Percentiles rank a stretch among this genome's conserved stretches.
Conservation (phyloP, 225 moss, liverwort and hornwort species). For the Rhytidiadelphus loreus region DNA sequence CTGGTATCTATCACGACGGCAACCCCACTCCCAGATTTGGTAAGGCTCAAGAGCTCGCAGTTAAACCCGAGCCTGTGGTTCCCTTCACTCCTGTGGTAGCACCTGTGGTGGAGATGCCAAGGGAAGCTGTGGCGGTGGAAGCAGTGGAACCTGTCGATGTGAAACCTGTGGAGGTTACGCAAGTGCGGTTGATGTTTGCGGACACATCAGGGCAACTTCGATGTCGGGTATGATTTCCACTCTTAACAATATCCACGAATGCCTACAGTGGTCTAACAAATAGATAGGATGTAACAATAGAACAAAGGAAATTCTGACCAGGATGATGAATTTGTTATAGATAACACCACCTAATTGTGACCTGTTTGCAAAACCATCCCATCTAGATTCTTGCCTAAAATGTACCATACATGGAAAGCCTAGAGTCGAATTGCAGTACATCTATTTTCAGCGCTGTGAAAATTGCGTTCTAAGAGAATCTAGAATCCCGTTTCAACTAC, state of each 20-base stretch:
- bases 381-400: too few relatives aligned
- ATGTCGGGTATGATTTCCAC: conserved; percentile 50
- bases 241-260: too few relatives aligned
- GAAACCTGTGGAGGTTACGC: conserved; percentile 29
- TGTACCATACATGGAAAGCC: too few relatives aligned
- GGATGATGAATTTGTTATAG: too few relatives aligned
- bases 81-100: not conserved
- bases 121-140: not conserved
- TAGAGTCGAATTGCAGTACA: not conserved
- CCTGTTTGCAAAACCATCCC: too few relatives aligned
- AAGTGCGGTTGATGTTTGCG: conserved; percentile 44
- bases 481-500: not conserved
- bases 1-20: not conserved
- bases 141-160: not conserved
- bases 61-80: not conserved
- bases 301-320: too few relatives aligned
- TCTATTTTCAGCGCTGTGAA: not conserved
- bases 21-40: conserved; percentile 5
- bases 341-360: too few relatives aligned
- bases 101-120: conserved; percentile 1
- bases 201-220: conserved; percentile 68
- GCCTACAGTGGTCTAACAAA: too few relatives aligned
- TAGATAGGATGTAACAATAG: too few relatives aligned
- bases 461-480: not conserved
- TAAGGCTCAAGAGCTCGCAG: not conserved